A percentile compares a stretch with the other conserved stretches of the same genome.
Conservation (phyloP, 78 protist species). For the Monosiga brevicollis region DNA sequence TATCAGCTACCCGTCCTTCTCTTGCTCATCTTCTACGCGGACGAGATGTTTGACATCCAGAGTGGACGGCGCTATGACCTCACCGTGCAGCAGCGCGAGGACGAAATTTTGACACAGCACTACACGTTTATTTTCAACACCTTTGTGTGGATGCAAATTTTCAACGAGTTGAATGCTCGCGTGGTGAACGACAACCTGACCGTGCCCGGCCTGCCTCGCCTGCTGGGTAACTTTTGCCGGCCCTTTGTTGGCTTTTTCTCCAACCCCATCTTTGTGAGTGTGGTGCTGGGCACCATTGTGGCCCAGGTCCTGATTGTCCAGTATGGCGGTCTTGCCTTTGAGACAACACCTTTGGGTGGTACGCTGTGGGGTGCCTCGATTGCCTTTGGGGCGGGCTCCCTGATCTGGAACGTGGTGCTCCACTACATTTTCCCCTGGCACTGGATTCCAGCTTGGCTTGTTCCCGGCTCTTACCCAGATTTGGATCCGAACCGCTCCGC, state of each 20-base stretch:
- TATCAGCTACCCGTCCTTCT: constrained; percentile 59
- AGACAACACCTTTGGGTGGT: not conserved
- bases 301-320: constrained; percentile 50
- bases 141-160: constrained; percentile 79
- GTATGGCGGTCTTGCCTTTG: constrained; percentile 41
- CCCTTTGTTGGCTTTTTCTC: constrained; percentile 14
- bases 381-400: not conserved
- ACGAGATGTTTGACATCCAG: not conserved
- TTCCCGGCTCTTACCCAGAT: too few relatives aligned
- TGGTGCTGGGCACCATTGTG: constrained; percentile 11
- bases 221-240: not conserved
- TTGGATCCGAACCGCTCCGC: too few relatives aligned
- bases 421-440: not conserved
- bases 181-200: constrained; percentile 21
- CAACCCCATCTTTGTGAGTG: constrained; percentile 46
- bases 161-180: constrained; percentile 86
- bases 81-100: not conserved
- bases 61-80: constrained; percentile 4
- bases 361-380: constrained; percentile 21
- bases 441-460: too few relatives aligned
- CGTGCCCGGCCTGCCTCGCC: not conserved
- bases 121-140: constrained; percentile 79
- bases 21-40: constrained; percentile 27
- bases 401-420: not conserved
- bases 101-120: not conserved